phyloP scores from a whole-genome alignment of 75 land plant genomes.

The Adiantum capillusveneris region DNA sequence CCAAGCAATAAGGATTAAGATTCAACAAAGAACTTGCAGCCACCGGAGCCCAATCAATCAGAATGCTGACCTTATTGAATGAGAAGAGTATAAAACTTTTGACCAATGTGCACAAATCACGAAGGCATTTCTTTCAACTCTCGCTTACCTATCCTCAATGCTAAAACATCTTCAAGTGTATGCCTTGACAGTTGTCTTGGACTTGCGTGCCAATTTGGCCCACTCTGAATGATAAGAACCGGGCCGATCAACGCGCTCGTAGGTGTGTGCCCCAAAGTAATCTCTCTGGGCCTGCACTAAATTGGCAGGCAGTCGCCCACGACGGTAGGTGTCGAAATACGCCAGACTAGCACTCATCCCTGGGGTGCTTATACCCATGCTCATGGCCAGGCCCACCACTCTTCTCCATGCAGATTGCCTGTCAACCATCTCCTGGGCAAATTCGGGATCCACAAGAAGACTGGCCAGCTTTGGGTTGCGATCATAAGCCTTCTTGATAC shows the following conservation, averaged over 20 bases:
- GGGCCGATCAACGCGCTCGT: constrained; percentile 39
- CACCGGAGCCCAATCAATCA: too few relatives aligned
- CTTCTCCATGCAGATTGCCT: constrained; percentile 54
- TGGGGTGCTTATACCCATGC: constrained; percentile 52
- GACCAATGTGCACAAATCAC: too few relatives aligned
- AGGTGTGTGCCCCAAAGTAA: constrained; percentile 63
- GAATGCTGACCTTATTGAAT: too few relatives aligned
- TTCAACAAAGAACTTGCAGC: too few relatives aligned
- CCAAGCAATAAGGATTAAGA: too few relatives aligned
- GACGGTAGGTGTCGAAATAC: constrained; percentile 55
- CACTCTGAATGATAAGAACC: constrained; percentile 58
- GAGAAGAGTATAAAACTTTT: too few relatives aligned
- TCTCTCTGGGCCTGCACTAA: constrained; percentile 60
- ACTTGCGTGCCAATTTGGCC: constrained; percentile 40
- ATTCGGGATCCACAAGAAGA: constrained; percentile 56
- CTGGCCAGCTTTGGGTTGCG: constrained; percentile 47
- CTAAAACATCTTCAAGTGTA: too few relatives aligned
- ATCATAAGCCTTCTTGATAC: constrained; percentile 56
- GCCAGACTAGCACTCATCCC: constrained; percentile 62
- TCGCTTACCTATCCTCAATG: too few relatives aligned
- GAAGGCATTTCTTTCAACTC: too few relatives aligned
- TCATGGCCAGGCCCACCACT: constrained; percentile 47
- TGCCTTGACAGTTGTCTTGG: background rate
- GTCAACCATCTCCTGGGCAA: constrained; percentile 59
- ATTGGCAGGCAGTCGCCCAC: constrained; percentile 50